Evolutionary conservation across 2,329 filamentous ascomycete species (phyloP), one percentile per base, ranked within the genome.

Genomic region (Huntiella moniliformis): DNA sequence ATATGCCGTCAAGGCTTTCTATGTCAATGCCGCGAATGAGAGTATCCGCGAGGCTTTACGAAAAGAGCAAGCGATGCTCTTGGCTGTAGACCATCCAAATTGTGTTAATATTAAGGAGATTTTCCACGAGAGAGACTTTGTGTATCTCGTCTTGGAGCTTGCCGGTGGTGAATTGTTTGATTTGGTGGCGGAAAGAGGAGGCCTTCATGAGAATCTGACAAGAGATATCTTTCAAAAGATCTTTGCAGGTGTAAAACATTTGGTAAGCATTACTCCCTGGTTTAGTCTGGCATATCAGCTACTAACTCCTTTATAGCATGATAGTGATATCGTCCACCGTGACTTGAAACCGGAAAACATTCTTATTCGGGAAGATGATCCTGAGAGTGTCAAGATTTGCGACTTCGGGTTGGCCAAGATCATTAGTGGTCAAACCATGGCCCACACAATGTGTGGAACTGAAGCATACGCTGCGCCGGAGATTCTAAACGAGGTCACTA

Each of bases 341-440:
- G 91, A 98, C 55, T 95, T 98, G 63, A 96, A 95, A 61, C 88
- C 87, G 0, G 88, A 96, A 58, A 96, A 96, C 56, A 96, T 98
- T 32, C 65, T 98, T 6, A 66, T 98, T 33, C 77, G 81, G 4
- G 85, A 95, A 61, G 85, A 84, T 56, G 71, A 91, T 32, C 65
- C 95, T 22, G 78, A 79, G 49, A n/a, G n/a, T 7, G 79, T 94
- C 52, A 98, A 98, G 63, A 66, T 98, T 51, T 91, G 87, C 15
- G 91, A 98, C 61, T 98, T 98, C 61, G 91, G 91, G 39, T 71
- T 98, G 34, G 88, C 91, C 37, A 98, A 98, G 64, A 96, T 98
- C 53, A 94, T 98, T 53, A 92, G 92, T 51, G 91, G 98, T 60
- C 86, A 95, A 58, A 95, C 88, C 0, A 98, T 98, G 58, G 96